Evolutionary conservation across 2,329 filamentous ascomycete species (phyloP), one percentile per base, ranked within the genome.

Genomic region (Xylariales sp.): DNA sequence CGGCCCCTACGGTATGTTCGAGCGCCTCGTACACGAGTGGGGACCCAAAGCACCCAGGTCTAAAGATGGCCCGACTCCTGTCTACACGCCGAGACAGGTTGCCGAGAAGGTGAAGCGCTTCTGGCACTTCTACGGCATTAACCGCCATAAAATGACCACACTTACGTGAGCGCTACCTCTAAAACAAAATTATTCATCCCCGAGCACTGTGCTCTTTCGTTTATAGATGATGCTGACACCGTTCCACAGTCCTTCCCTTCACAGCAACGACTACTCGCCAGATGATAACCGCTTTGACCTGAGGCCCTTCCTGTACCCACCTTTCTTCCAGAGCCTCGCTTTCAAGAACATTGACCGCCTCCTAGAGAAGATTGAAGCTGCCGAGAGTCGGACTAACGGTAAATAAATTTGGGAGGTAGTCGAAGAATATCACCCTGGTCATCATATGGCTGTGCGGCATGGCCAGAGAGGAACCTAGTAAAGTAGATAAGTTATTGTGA

Each of bases 111-210:
- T 61, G 18, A 53, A 54, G 45, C 57, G 59, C 16, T 74, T 74
- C 54, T 70, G 64, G 53, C 63, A 61, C 45, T 77, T 70, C 51
- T 81, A 83, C 15, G 0, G 21, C 12, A 76, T 81, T 51, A 83
- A 85, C 55, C 61, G 81, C 12, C 81, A 84, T 55, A 85, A 85
- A 61, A 75, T 76, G 67, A 82, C 78, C 1, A 72, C 72, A 2
- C 57, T 81, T 34, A 82, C 79, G 4, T 77, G 78, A 0, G 67
- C 69, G 4, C 64, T 78, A n/a, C n/a, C n/a, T n/a, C n/a, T n/a
- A n/a, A n/a, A n/a, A n/a, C n/a, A n/a, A n/a, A n/a, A n/a, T n/a
- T n/a, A n/a, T n/a, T n/a, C n/a, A n/a, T n/a, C n/a, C n/a, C n/a
- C n/a, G n/a, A n/a, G n/a, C n/a, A n/a, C n/a, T n/a, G n/a, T n/a